Conservation (phyloP, 345 rosid species). For the Lepidium africanum region DNA sequence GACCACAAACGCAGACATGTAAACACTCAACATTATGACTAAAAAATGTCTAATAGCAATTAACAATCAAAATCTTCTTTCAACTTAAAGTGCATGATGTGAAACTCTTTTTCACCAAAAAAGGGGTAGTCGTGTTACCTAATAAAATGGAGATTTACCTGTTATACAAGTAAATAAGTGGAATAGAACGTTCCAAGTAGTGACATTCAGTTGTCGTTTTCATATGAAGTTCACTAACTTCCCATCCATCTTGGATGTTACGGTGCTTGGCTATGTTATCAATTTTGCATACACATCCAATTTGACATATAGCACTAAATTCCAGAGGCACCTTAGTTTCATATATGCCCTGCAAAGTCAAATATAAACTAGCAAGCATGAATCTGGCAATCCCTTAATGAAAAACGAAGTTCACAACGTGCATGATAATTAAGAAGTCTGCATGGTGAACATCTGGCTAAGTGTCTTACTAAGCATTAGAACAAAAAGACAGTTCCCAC, state of each 20-base stretch:
- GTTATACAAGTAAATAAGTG: conserved; percentile 78
- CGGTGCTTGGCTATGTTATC: conserved; percentile 61
- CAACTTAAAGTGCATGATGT: conserved; percentile 1
- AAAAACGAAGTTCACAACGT: conserved; percentile 2
- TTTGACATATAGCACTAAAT: conserved; percentile 71
- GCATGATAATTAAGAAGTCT: conserved; percentile 7
- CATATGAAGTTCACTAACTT: conserved; percentile 71
- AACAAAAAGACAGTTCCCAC: conserved; percentile 5
- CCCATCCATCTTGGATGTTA: conserved; percentile 76
- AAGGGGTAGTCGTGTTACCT: not conserved
- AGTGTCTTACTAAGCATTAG: not conserved
- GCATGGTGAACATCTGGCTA: not conserved
- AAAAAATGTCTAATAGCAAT: not conserved
- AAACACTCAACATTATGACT: conserved; percentile 3
- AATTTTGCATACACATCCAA: conserved; percentile 92
- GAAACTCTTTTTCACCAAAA: not conserved
- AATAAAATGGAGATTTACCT: conserved; percentile 40
- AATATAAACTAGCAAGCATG: conserved; percentile 5
- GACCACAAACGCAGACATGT: not conserved
- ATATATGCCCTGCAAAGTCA: conserved; percentile 71
- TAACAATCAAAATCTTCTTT: not conserved
- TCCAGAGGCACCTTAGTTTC: conserved; percentile 75
- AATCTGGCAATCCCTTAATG: not conserved
- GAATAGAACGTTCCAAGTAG: conserved; percentile 69
- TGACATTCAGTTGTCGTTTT: conserved; percentile 85